phyloP scores from a whole-genome alignment of 2,329 filamentous ascomycete genomes.

The Aspergillus melleus region DNA sequence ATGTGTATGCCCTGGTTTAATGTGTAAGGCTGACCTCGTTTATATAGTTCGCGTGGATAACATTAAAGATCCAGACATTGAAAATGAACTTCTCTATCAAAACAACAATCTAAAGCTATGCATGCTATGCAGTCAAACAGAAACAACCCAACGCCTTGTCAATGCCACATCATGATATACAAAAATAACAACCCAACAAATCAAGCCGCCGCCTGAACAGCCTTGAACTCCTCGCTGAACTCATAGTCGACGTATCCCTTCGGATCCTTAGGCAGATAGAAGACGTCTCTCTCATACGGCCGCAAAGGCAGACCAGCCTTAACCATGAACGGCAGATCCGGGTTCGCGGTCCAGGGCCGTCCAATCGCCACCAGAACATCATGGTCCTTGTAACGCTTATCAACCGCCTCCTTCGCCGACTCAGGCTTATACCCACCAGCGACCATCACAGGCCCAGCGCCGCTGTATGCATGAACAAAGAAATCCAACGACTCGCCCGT shows the following conservation, averaged over 20 bases:
- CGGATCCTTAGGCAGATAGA: slow-evolving; percentile 40
- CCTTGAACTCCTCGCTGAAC: slow-evolving; percentile 34
- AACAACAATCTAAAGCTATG: slow-evolving; percentile 4
- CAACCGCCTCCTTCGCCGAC: slow-evolving; percentile 39
- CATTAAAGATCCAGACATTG: no score
- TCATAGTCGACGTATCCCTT: slow-evolving; percentile 44
- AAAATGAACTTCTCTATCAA: neutral
- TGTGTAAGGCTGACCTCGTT: no score
- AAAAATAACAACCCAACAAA: neutral
- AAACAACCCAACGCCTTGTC: neutral
- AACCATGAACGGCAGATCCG: slow-evolving; percentile 47
- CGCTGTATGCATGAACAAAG: slow-evolving; percentile 44
- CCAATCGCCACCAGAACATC: slow-evolving; percentile 43
- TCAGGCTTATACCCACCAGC: slow-evolving; percentile 49
- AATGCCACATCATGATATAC: neutral
- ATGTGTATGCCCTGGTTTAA: no score
- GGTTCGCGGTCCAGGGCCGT: slow-evolving; percentile 46
- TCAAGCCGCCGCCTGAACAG: slow-evolving; percentile 22
- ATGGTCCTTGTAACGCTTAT: slow-evolving; percentile 30
- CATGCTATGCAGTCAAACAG: slow-evolving; percentile 13
- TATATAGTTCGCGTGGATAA: no score
- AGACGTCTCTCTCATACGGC: slow-evolving; percentile 41
- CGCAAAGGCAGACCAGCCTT: slow-evolving; percentile 38
- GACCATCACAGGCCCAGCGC: slow-evolving; percentile 50
- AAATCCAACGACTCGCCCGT: slow-evolving; percentile 41